Percentiles rank a stretch among this genome's conserved stretches.
phyloP scores from a whole-genome alignment of 768 basidiomycete genomes.

The Tylopilus rubrobrunneus region DNA sequence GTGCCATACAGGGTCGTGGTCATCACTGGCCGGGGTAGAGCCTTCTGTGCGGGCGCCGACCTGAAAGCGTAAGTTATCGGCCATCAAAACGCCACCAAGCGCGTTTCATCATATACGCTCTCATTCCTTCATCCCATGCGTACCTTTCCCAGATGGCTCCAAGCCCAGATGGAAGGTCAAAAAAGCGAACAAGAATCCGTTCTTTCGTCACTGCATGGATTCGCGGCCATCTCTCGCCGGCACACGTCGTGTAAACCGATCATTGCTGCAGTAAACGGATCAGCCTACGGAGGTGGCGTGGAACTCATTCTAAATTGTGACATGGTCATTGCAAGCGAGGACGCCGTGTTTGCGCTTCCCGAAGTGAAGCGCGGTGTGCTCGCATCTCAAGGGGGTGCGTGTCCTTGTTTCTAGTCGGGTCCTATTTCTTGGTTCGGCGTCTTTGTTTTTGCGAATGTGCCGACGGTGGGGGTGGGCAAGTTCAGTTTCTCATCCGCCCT shows the following conservation, averaged over 20 bases:
- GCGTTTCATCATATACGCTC: neutral
- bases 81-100: neutral
- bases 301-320: slow-evolving; percentile 76
- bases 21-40: slow-evolving; percentile 66
- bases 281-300: slow-evolving; percentile 62
- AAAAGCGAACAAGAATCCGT: slow-evolving; percentile 42
- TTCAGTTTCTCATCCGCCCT: slow-evolving; percentile 1
- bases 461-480: neutral
- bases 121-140: neutral
- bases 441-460: neutral
- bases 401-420: neutral
- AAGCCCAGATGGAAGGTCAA: slow-evolving; percentile 42
- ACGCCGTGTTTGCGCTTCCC: slow-evolving; percentile 68
- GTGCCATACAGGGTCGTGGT: slow-evolving; percentile 57
- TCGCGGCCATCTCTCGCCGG: slow-evolving; percentile 71
- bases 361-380: slow-evolving; percentile 78
- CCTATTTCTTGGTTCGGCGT: neutral
- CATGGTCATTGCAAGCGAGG: slow-evolving; percentile 62
- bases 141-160: slow-evolving; percentile 51
- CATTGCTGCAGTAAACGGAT: slow-evolving; percentile 79
- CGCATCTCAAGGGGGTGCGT: slow-evolving; percentile 66
- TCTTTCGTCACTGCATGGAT: slow-evolving; percentile 48
- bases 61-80: slow-evolving; percentile 55
- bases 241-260: slow-evolving; percentile 59
- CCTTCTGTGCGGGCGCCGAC: slow-evolving; percentile 81